A percentile compares a stretch with the other conserved stretches of the same genome.
These are phyloP conservation scores for Camellia sinensis DNA, from an alignment of 148 eudicot genomes.

Conservation along the genomic window DNA sequence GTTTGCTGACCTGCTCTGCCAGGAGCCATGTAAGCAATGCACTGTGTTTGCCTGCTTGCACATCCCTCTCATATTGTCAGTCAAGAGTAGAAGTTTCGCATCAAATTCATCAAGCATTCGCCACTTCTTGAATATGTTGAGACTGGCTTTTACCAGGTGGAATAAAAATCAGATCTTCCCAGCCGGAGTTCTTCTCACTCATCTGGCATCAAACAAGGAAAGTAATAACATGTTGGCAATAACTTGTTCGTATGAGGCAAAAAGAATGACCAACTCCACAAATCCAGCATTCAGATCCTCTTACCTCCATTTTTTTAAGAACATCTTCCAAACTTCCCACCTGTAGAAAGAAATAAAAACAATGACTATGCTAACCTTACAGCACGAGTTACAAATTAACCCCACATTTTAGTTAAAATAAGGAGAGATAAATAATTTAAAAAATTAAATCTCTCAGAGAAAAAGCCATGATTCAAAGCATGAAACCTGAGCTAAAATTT, in stretches of 20 bases:
- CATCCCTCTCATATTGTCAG: conserved; percentile 12
- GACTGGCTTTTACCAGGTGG: conserved; percentile 95
- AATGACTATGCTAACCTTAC: conserved; percentile 2
- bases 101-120: conserved; percentile 43
- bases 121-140: conserved; percentile 78
- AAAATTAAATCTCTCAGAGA: background rate
- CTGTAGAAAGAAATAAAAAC: conserved; percentile 22
- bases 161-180: conserved; percentile 91
- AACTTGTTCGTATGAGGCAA: background rate
- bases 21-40: background rate
- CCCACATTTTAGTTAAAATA: background rate
- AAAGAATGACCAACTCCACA: background rate
- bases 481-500: background rate
- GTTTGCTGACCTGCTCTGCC: conserved; percentile 9
- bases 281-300: conserved; percentile 5
- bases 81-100: background rate
- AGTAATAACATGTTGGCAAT: background rate
- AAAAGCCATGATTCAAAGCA: background rate
- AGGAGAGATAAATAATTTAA: background rate
- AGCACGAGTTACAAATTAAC: background rate
- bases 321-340: conserved; percentile 97
- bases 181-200: conserved; percentile 75
- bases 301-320: conserved; percentile 95
- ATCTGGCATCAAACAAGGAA: conserved; percentile 41
- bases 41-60: conserved; percentile 1